Base-by-base conservation (phyloP, 225 moss, liverwort and hornwort genomes). In the Pleurozium schreberi region DNA sequence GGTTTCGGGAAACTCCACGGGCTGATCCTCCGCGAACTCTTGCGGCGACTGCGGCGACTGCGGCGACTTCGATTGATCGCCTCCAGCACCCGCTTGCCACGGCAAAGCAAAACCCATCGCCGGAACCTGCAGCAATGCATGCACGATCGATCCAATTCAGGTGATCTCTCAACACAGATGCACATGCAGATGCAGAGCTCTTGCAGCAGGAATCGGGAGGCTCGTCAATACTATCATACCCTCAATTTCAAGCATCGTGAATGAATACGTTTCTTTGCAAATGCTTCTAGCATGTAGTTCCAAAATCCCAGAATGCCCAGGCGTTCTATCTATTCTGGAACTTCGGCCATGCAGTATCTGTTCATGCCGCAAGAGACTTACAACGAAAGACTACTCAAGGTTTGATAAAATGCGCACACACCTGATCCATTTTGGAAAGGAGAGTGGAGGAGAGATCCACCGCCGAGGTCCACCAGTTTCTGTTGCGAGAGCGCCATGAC, bases 341-440 rank as follows among this genome's bases (percentile, higher is more conserved):
- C 8, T 38, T 40, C 40, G 20, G 52, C 53, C 49, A 11, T n/a
- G 80, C 38, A 10, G 36, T 34, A 18, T n/a, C n/a, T 15, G 30
- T 31, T 58, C 42, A 80, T 40, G 27, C 40, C 40, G 28, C 80
- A 30, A 11, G 28, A 36, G 49, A 22, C 82, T 70, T 69, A 42
- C 76, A 76, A 63, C 64, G 58, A 28, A 55, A 62, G 3, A 7
- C 33, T 62, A 45, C 10, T 82, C 6, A 42, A 50, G 26, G 11
- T 58, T 65, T 65, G 65, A 21, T 47, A 66, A 52, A 62, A 66
- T 36, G 45, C 30, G 69, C 68, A 81, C 89, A 20, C 70, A 93
- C 94, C 94, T 94, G 93, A 65, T 94, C 94, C 89, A 95, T 93
- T 92, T 82, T 93, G 78, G 94, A 86, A 49, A 92, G 85, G 14